A percentile compares a stretch with the other conserved stretches of the same genome.
Evolutionary conservation across 805 yeast species (phyloP).

Genomic region (Metschnikowia similis): DNA sequence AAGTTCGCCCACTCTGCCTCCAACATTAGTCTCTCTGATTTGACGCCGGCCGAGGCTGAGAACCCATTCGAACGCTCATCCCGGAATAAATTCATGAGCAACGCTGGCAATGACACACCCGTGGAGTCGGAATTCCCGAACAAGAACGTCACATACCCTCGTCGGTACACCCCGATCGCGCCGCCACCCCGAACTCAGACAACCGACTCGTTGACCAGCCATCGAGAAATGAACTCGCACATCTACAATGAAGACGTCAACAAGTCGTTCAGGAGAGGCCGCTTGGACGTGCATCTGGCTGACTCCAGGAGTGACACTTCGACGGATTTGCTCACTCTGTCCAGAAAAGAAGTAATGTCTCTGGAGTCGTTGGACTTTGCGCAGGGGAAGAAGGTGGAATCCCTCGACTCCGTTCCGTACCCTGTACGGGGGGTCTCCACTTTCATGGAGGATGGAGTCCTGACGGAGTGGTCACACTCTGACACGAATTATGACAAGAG

Average conservation of each 20-base stretch:
- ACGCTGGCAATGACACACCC: background rate
- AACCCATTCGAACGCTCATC: slow-evolving; percentile 7
- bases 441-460: slow-evolving; percentile 4
- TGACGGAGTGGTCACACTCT: background rate
- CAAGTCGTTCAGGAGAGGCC: background rate
- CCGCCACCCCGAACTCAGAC: slow-evolving; percentile 1
- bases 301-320: slow-evolving; percentile 2
- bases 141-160: background rate
- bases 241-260: background rate
- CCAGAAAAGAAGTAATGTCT: background rate
- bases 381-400: background rate
- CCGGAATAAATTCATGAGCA: background rate
- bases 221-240: slow-evolving; percentile 2
- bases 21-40: slow-evolving; percentile 1
- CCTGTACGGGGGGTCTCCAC: slow-evolving; percentile 18
- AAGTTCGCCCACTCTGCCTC: background rate
- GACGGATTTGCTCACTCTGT: background rate
- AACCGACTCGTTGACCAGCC: slow-evolving; percentile 1
- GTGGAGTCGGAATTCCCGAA: background rate
- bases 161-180: background rate
- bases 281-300: background rate
- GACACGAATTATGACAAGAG: background rate
- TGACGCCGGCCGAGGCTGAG: slow-evolving; percentile 5
- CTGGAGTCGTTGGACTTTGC: background rate
- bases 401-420: slow-evolving; percentile 9